Base-by-base conservation (phyloP, 2,329 filamentous ascomycete genomes). In the Didymella lethalis region DNA sequence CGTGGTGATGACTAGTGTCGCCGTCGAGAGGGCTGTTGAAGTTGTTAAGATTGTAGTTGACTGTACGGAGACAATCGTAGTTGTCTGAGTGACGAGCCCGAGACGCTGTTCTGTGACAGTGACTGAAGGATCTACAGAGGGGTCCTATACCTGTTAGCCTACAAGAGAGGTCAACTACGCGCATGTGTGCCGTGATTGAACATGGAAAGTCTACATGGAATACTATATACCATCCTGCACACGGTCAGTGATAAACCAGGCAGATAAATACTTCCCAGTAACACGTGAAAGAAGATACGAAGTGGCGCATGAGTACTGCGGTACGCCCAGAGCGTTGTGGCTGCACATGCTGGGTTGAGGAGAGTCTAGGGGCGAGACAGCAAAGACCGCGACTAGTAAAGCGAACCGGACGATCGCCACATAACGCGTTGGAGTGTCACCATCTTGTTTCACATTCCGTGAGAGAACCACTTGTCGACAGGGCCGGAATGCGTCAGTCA, bases 91-190 rank as follows among this genome's bases (percentile, higher is more conserved):
- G 31, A 51, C 20, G 5, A 46, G 25, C 18, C 32, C 48, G 8
- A 36, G 18, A 1, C 48, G 48, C 26, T 48, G 54, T n/a, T 57
- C 54, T 7, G 54, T 57, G 7, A 57, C 48, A 10, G 48, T 57
- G 2, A 48, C 23, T 25, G 48, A 36, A 8, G 48, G 43, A 6
- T n/a, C 18, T 12, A 48, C 25, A 5, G 43, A 31, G 4, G 54
- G 54, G 5, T 52, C 54, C 54, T 57, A 29, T 44, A n/a, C 36
- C 25, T 8, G 7, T 57, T 43, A 57, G 54, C 48, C 23, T 44
- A 32, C 38, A 12, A 23, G 28, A 23, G 23, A 16, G 44, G 14
- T 11, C 20, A 18, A 38, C 18, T 29, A 44, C 14, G 44, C 38
- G 48, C 44, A 36, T 53, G 29, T 52, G 48, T 52, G 48, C 48